Conservation (phyloP, 2,329 filamentous ascomycete species). For the Diaporthe amygdali region DNA sequence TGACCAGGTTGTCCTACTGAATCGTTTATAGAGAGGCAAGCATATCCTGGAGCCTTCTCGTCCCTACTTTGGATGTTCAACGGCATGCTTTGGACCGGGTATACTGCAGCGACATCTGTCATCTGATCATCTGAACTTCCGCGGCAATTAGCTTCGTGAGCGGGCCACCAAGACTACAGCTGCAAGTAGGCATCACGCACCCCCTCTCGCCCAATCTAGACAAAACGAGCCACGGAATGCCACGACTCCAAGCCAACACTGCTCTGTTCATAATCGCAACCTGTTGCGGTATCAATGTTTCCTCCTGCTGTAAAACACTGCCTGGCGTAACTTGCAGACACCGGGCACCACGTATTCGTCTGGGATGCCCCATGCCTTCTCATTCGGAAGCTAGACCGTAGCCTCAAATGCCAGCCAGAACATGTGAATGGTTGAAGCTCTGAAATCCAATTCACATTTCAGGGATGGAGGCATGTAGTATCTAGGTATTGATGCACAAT, state of each 20-base stretch:
- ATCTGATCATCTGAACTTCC: conserved; percentile 8
- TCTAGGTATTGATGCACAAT: background rate
- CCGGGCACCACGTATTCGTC: background rate
- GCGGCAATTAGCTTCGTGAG: background rate
- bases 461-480: background rate
- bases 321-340: background rate
- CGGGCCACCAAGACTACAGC: background rate
- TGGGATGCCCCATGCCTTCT: background rate
- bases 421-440: background rate
- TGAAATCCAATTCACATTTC: background rate
- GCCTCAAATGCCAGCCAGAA: background rate
- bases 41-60: background rate
- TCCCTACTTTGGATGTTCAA: background rate
- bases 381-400: background rate
- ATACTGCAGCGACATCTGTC: background rate
- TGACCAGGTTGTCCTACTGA: background rate
- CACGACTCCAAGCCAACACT: background rate
- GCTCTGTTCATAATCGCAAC: background rate
- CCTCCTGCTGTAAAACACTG: background rate
- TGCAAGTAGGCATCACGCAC: background rate
- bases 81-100: background rate
- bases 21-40: background rate
- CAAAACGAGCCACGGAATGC: background rate
- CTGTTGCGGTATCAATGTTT: background rate
- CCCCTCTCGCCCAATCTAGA: background rate